Conservation (phyloP, 257 asterid species). For the Marsdenia floribunda region DNA sequence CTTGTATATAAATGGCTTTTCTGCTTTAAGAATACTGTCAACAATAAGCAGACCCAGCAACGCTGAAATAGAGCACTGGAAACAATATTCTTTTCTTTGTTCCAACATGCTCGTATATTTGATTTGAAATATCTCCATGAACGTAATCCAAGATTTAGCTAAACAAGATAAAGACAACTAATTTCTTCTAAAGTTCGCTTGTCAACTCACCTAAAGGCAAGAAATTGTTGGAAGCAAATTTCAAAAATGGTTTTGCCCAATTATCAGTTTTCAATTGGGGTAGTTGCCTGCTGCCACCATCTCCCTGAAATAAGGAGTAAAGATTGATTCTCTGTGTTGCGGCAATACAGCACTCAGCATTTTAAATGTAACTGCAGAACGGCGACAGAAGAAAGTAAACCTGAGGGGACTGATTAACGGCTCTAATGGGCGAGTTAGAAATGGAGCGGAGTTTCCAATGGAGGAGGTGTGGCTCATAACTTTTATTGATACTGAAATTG, state of each 20-base stretch:
- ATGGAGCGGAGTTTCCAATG: slow-evolving; percentile 23
- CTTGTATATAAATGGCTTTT: not conserved
- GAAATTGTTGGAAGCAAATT: slow-evolving; percentile 58
- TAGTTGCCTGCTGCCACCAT: slow-evolving; percentile 29
- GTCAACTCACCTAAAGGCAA: slow-evolving; percentile 62
- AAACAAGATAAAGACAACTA: not conserved
- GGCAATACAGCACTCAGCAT: not conserved
- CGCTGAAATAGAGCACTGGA: not conserved
- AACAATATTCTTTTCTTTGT: not conserved
- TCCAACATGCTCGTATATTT: not conserved
- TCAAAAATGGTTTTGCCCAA: slow-evolving; percentile 44
- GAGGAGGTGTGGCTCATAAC: slow-evolving; percentile 15
- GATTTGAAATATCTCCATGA: not conserved
- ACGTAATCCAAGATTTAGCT: not conserved
- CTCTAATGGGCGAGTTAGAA: slow-evolving; percentile 33
- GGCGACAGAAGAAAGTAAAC: slow-evolving; percentile 19
- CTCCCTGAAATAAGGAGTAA: slow-evolving; percentile 43
- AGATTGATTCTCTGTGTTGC: not conserved
- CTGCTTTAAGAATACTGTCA: not conserved
- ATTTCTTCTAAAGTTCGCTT: not conserved
- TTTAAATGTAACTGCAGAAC: not conserved
- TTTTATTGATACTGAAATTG: slow-evolving; percentile 7
- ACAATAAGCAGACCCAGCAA: not conserved
- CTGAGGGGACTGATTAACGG: slow-evolving; percentile 39
- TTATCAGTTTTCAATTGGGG: slow-evolving; percentile 22